Base-by-base conservation (phyloP, 164 flowering plant genomes). In the Malania oleifera region DNA sequence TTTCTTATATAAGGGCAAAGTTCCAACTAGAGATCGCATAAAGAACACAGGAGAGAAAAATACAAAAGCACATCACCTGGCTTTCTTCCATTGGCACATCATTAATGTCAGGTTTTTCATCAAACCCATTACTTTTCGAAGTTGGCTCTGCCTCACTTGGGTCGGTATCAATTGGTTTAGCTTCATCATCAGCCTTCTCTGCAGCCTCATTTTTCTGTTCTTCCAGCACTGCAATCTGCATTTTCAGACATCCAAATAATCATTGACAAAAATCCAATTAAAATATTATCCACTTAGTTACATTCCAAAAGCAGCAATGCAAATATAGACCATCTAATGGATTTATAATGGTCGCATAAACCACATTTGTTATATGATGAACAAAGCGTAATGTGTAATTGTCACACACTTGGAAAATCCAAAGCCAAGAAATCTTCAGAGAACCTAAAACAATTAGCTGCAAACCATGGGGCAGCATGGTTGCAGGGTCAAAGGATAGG, bases 61-160 rank as follows among this genome's bases (percentile, higher is more conserved):
- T 7, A 54, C 15, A 14, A 47, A 10, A 39, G 15, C 14, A 13
- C 9, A 28, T 64, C 45, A 84, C 91, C 88, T 91, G 71, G 62
- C 35, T 76, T 66, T 81, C 91, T 57, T 88, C 86, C 85, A 79
- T 79, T 0, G 88, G 93, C 15, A 77, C 68, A 61, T 84, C 89
- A 68, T 91, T 91, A 26, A 91, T 86, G 71, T 87, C 88, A 27
- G 93, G 89, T 56, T 91, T 88, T 66, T 70, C 82, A 58, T 82
- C 80, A 45, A 61, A 53, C 54, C 67, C 73, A 57, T 74, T 73
- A 52, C 52, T 64, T 73, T 63, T 78, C 56, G 75, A 60, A 49
- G 59, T 57, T 56, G 64, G 67, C 37, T 68, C 82, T 22, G 40
- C 58, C 1, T 62, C 35, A 52, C 67, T 61, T 49, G 62, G 70